A percentile compares a stretch with the other conserved stretches of the same genome.
Evolutionary conservation across 139 green algal genomes (phyloP).

Genomic region (Coccomyxa sp.): DNA sequence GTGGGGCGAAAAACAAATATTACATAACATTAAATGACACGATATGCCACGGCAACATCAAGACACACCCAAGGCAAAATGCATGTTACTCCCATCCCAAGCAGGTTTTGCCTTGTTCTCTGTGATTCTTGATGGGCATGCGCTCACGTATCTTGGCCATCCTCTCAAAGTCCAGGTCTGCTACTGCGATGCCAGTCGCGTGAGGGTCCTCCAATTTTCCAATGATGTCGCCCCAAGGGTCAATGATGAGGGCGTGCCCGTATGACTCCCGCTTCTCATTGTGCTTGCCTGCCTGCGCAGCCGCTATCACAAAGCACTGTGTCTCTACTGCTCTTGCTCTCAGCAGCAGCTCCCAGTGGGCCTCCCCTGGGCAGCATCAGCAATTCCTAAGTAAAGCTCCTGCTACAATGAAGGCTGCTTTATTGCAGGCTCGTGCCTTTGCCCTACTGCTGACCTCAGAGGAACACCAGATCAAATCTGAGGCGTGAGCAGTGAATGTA

Average conservation of each 20-base stretch:
- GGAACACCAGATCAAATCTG: too few species aligned
- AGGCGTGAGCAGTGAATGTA: neutral
- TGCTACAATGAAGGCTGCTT: too few species aligned
- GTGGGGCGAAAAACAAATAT: too few species aligned
- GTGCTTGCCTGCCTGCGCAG: conserved; percentile 86
- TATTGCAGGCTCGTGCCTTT: too few species aligned
- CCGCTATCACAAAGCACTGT: conserved; percentile 84
- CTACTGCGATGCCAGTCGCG: conserved; percentile 70
- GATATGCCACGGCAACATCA: too few species aligned
- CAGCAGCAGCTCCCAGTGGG: conserved; percentile 96
- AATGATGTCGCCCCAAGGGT: conserved; percentile 90
- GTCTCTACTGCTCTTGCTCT: conserved; percentile 90
- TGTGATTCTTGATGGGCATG: conserved; percentile 23
- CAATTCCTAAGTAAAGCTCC: neutral
- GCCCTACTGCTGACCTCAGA: too few species aligned
- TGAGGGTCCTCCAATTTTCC: conserved; percentile 61
- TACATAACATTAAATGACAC: too few species aligned
- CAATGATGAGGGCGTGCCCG: conserved; percentile 84
- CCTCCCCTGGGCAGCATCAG: conserved; percentile 45
- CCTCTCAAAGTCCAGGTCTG: conserved; percentile 57
- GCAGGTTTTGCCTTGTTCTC: conserved; percentile 10
- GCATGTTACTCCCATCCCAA: conserved; percentile 7
- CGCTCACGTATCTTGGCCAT: conserved; percentile 4
- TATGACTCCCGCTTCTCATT: conserved; percentile 88
- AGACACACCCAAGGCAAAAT: too few species aligned